Conservation (phyloP, 805 yeast genomes). For the Candida anglica region DNA sequence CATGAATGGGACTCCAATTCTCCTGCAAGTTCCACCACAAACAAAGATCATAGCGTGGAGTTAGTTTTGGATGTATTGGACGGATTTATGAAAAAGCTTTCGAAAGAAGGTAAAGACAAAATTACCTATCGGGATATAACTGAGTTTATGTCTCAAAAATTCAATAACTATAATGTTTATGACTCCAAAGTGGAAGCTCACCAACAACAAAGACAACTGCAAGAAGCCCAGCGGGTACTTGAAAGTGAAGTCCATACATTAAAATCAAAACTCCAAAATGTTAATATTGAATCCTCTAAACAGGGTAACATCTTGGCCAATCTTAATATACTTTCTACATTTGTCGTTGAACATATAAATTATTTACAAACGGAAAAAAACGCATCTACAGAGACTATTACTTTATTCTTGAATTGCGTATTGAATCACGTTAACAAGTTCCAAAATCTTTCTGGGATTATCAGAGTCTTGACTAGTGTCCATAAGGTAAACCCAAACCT, state of each 20-base stretch:
- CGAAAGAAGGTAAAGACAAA: slow-evolving; percentile 6
- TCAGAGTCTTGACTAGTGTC: slow-evolving; percentile 14
- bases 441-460: slow-evolving; percentile 32
- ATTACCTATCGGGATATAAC: slow-evolving; percentile 25
- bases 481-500: slow-evolving; percentile 12
- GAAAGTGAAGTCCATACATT: not conserved
- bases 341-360: slow-evolving; percentile 18
- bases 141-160: slow-evolving; percentile 23
- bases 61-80: slow-evolving; percentile 29
- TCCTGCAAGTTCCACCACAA: slow-evolving; percentile 3
- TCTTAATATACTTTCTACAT: slow-evolving; percentile 15
- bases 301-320: slow-evolving; percentile 33
- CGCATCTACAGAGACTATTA: slow-evolving; percentile 15
- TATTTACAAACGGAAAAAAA: slow-evolving; percentile 13
- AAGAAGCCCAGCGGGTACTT: not conserved
- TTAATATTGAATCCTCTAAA: slow-evolving; percentile 14
- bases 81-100: slow-evolving; percentile 15
- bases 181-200: slow-evolving; percentile 20
- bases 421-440: slow-evolving; percentile 29
- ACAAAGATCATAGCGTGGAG: slow-evolving; percentile 21
- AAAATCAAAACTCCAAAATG: not conserved
- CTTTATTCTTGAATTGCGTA: slow-evolving; percentile 30
- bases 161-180: slow-evolving; percentile 19
- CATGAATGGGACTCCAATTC: slow-evolving; percentile 3
- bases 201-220: slow-evolving; percentile 5